Conservation (phyloP, 768 basidiomycete genomes). For the Lactarius sp. region DNA sequence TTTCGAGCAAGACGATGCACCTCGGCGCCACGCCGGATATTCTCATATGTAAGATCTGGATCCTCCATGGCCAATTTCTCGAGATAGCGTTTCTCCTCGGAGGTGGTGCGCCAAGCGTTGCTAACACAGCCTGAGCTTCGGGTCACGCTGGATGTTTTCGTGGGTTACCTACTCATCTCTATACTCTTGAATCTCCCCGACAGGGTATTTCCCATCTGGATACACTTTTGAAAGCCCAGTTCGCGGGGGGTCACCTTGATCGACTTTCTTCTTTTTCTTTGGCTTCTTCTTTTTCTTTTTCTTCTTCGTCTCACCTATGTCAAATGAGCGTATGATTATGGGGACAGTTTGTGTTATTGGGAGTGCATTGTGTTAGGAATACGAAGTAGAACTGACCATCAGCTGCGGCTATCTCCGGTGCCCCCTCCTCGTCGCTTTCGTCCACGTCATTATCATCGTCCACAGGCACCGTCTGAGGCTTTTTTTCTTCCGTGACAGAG, state of each 20-base stretch:
- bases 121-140: constrained; percentile 38
- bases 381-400: constrained; percentile 32
- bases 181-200: constrained; percentile 89
- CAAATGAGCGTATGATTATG: neutral
- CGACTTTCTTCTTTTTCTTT: constrained; percentile 73
- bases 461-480: constrained; percentile 17
- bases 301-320: constrained; percentile 52
- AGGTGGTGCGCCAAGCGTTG: constrained; percentile 82
- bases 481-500: constrained; percentile 20
- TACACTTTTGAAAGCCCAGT: constrained; percentile 87
- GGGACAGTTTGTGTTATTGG: neutral
- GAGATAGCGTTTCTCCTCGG: constrained; percentile 82
- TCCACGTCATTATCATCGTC: constrained; percentile 29
- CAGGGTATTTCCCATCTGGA: constrained; percentile 80
- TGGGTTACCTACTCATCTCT: constrained; percentile 73
- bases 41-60: constrained; percentile 79
- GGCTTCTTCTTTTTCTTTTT: constrained; percentile 96
- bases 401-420: constrained; percentile 27
- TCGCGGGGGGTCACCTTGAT: constrained; percentile 90
- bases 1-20: constrained; percentile 90
- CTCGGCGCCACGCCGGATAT: constrained; percentile 90
- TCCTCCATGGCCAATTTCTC: constrained; percentile 77
- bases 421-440: constrained; percentile 36
- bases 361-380: neutral
- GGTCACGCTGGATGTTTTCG: neutral